A percentile compares a stretch with the other conserved stretches of the same genome.
phyloP scores from a whole-genome alignment of 2,329 filamentous ascomycete species.

The Magnaporthiopsis poae region DNA sequence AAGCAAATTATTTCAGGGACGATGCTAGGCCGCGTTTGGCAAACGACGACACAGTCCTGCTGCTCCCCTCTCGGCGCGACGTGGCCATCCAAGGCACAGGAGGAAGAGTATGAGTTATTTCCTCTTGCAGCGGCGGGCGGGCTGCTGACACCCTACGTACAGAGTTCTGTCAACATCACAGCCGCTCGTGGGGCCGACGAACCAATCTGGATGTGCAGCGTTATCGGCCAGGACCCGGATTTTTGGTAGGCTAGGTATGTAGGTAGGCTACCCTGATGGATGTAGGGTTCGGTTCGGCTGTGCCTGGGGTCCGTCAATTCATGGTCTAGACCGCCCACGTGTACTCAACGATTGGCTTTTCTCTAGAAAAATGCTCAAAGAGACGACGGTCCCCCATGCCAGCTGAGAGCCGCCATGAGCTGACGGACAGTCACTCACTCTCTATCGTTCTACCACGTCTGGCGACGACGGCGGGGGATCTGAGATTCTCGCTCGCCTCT shows the following conservation, averaged over 20 bases:
- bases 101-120: too few relatives aligned
- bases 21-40: background rate
- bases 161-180: background rate
- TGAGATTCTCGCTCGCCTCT: background rate
- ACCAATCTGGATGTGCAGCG: background rate
- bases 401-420: background rate
- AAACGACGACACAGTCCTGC: background rate
- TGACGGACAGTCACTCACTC: background rate
- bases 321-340: background rate
- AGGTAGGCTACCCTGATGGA: background rate
- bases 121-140: too few relatives aligned
- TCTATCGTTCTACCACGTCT: background rate
- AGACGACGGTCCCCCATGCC: too few relatives aligned
- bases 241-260: too few relatives aligned
- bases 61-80: background rate
- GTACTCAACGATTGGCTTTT: background rate
- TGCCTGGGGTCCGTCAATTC: background rate
- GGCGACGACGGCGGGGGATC: background rate
- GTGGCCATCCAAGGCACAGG: too few relatives aligned
- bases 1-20: background rate
- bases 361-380: background rate
- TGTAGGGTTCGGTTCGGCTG: background rate
- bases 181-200: too few relatives aligned
- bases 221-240: background rate
- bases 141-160: background rate